These are phyloP conservation scores for Penicillium sp. DNA, from an alignment of 2,329 filamentous ascomycete genomes.

Conservation along the genomic window DNA sequence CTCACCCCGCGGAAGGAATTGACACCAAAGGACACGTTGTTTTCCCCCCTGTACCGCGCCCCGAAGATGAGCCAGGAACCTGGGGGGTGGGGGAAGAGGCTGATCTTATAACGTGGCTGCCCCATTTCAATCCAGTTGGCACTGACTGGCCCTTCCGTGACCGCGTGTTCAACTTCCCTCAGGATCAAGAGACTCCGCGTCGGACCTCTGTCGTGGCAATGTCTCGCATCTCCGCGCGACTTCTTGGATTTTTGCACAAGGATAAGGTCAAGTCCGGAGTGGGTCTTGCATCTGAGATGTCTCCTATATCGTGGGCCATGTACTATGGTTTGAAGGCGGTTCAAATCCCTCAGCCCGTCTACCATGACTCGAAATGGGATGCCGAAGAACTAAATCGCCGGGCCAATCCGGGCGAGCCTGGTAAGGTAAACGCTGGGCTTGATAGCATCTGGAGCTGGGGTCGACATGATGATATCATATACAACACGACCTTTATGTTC, in stretches of 20 bases:
- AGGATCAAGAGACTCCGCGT: conserved; percentile 5
- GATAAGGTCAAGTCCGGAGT: conserved; percentile 1
- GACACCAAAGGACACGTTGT: background rate
- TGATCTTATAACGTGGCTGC: conserved; percentile 17
- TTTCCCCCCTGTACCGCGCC: background rate
- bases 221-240: conserved; percentile 9
- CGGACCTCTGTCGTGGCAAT: conserved; percentile 13
- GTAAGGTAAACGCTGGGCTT: conserved; percentile 3
- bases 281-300: conserved; percentile 18
- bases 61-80: background rate
- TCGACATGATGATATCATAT: conserved; percentile 9
- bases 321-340: conserved; percentile 19
- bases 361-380: conserved; percentile 10
- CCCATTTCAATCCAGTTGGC: conserved; percentile 11
- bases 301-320: conserved; percentile 11
- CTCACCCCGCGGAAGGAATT: conserved; percentile 3
- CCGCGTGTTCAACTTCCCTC: conserved; percentile 12
- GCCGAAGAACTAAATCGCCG: conserved; percentile 5
- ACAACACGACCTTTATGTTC: conserved; percentile 13
- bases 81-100: conserved; percentile 19
- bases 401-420: conserved; percentile 12
- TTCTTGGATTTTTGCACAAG: conserved; percentile 7
- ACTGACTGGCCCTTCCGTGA: conserved; percentile 15
- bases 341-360: conserved; percentile 14
- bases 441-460: conserved; percentile 15